A percentile compares a stretch with the other conserved stretches of the same genome.
phyloP scores from a whole-genome alignment of 2,329 filamentous ascomycete genomes.

The Colletotrichum trifolii region DNA sequence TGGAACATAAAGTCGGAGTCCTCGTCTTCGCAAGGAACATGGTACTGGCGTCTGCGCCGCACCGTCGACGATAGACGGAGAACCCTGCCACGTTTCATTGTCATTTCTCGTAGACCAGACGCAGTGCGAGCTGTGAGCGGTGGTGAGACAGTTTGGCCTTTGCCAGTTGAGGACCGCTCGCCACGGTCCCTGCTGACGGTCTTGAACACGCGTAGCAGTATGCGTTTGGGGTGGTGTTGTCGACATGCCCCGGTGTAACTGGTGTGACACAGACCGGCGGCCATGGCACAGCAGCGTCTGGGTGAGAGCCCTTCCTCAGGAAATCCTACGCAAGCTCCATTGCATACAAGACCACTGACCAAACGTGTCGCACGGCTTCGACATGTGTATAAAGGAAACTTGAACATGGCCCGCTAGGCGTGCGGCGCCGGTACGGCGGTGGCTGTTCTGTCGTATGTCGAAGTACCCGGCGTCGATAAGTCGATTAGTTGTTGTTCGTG shows the following conservation, averaged over 20 bases:
- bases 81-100: slow-evolving; percentile 36
- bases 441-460: too few relatives aligned
- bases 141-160: slow-evolving; percentile 1
- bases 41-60: too few relatives aligned
- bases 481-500: too few relatives aligned
- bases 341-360: too few relatives aligned
- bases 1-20: neutral
- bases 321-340: slow-evolving; percentile 4
- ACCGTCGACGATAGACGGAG: neutral
- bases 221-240: slow-evolving; percentile 36
- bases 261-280: slow-evolving; percentile 2
- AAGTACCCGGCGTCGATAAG: too few relatives aligned
- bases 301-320: slow-evolving; percentile 14
- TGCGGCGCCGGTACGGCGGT: too few relatives aligned
- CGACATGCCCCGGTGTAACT: slow-evolving; percentile 39
- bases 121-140: too few relatives aligned
- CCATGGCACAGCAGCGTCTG: neutral
- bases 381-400: too few relatives aligned
- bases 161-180: neutral
- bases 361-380: too few relatives aligned
- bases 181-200: slow-evolving; percentile 22
- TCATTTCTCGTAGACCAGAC: slow-evolving; percentile 26
- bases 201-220: slow-evolving; percentile 30
- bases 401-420: too few relatives aligned
- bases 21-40: too few relatives aligned